Evolutionary conservation across 1,284 basidiomycete species (phyloP).

Genomic region (Anthracocystis panici-leucophaei): DNA sequence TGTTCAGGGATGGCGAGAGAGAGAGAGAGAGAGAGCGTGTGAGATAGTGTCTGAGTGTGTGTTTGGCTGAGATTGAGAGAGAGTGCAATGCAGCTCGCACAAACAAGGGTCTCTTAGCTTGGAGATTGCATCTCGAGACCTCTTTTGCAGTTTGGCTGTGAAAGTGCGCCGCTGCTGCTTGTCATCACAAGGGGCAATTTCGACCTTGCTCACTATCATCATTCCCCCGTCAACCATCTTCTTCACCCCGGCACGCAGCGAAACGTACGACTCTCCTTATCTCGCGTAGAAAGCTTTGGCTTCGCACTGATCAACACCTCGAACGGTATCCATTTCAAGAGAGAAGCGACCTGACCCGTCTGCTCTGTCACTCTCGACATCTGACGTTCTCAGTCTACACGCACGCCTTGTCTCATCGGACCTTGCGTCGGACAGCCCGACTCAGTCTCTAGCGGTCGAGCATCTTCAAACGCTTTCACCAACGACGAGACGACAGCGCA

Average conservation of each 20-base stretch:
- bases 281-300: background rate
- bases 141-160: conserved; percentile 1
- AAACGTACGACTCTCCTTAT: background rate
- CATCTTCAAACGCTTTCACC: background rate
- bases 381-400: background rate
- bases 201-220: background rate
- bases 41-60: background rate
- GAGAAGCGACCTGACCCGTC: background rate
- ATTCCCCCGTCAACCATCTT: background rate
- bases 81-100: conserved; percentile 1
- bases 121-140: background rate
- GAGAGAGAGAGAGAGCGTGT: background rate
- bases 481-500: background rate
- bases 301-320: background rate
- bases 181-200: background rate
- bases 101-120: conserved; percentile 8
- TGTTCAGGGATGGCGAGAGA: background rate
- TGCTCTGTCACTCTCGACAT: background rate
- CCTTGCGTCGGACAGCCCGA: background rate
- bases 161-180: background rate
- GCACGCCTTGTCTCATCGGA: too few relatives aligned
- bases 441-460: background rate
- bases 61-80: background rate
- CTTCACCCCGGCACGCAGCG: background rate
- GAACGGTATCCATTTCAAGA: background rate